Evolutionary conservation across 1,139 yeast genomes (phyloP).

Genomic region (Saccharomyces hybrid): DNA sequence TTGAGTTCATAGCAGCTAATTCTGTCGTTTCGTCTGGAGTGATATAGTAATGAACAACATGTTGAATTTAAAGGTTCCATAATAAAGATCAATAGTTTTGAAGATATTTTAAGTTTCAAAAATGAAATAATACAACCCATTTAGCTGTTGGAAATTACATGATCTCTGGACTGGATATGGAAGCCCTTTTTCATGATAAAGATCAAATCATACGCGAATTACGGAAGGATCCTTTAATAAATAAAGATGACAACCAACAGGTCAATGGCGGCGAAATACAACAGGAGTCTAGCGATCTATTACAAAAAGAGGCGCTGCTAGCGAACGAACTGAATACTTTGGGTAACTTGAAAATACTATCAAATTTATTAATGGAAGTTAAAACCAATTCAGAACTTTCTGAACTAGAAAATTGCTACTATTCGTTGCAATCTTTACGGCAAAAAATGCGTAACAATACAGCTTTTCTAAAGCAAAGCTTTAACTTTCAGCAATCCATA

Average conservation of each 20-base stretch:
- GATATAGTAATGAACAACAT: neutral
- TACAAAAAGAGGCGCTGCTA: constrained; percentile 16
- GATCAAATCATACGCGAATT: constrained; percentile 9
- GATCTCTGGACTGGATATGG: neutral
- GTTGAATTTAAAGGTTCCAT: neutral
- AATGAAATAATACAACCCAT: neutral
- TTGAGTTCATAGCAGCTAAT: neutral
- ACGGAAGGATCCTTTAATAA: constrained; percentile 17
- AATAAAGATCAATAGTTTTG: neutral
- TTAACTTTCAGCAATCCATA: constrained; percentile 27
- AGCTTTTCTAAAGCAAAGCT: constrained; percentile 16
- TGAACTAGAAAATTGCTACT: constrained; percentile 29
- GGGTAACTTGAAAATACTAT: constrained; percentile 14
- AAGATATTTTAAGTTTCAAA: neutral
- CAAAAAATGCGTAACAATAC: constrained; percentile 18
- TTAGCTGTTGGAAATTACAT: neutral
- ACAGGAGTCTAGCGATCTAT: constrained; percentile 6
- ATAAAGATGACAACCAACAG: neutral
- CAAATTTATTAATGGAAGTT: constrained; percentile 22
- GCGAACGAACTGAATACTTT: constrained; percentile 19
- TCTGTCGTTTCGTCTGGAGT: neutral
- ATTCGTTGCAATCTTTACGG: constrained; percentile 22
- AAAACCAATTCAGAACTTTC: constrained; percentile 21
- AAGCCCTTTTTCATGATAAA: neutral
- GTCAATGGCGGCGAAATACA: neutral